phyloP scores from a whole-genome alignment of 306 rosid genomes.

The Rosa chinensis region DNA sequence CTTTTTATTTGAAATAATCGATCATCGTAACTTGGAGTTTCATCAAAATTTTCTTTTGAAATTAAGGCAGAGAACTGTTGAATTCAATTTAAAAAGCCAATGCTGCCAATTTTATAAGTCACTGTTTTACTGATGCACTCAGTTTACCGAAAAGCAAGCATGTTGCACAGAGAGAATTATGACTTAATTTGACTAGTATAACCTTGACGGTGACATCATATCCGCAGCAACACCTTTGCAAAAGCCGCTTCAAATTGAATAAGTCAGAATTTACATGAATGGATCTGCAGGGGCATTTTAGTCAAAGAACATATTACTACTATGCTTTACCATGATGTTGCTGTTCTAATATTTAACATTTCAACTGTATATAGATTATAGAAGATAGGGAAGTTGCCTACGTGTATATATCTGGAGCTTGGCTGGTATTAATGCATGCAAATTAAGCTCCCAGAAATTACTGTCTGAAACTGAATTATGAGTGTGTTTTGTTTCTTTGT shows the following conservation, averaged over 20 bases:
- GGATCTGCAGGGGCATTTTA: constrained; percentile 43
- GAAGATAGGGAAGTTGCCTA: constrained; percentile 15
- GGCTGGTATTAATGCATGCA: constrained; percentile 74
- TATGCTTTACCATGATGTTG: background rate
- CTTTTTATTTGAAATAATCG: background rate
- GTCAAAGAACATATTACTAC: constrained; percentile 27
- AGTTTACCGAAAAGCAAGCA: constrained; percentile 75
- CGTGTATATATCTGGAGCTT: constrained; percentile 48
- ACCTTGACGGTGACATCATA: constrained; percentile 90
- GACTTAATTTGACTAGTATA: constrained; percentile 50
- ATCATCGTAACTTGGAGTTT: background rate
- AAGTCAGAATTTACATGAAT: constrained; percentile 28
- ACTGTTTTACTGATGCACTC: constrained; percentile 55
- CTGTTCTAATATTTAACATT: background rate
- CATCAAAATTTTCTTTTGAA: background rate
- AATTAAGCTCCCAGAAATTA: constrained; percentile 26
- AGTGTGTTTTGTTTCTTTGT: constrained; percentile 77
- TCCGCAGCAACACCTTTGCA: constrained; percentile 75
- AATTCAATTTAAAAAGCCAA: constrained; percentile 43
- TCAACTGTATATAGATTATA: background rate
- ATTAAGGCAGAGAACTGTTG: constrained; percentile 28
- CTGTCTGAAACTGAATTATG: constrained; percentile 50
- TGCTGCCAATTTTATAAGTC: constrained; percentile 41
- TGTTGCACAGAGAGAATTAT: constrained; percentile 54
- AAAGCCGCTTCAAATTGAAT: constrained; percentile 74